Evolutionary conservation across 331 rosid species (phyloP).

Genomic region (Spiraea crenata): DNA sequence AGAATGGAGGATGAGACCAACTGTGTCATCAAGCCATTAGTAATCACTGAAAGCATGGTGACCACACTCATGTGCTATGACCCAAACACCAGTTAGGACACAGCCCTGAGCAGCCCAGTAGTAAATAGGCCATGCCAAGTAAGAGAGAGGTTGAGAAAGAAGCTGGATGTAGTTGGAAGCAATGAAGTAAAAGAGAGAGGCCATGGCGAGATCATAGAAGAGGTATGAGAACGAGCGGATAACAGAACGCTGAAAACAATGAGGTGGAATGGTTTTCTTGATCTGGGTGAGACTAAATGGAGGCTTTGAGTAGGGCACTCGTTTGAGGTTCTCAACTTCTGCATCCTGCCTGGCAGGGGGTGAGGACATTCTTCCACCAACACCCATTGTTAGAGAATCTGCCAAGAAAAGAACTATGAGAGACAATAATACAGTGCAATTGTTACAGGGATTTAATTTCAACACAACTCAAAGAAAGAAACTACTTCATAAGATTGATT

Average conservation of each 20-base stretch:
- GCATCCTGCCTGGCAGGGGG: slow-evolving; percentile 45
- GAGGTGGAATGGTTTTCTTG: slow-evolving; percentile 70
- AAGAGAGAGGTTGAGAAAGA: slow-evolving; percentile 46
- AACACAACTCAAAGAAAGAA: not conserved
- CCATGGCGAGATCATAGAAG: slow-evolving; percentile 39
- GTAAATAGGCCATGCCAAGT: slow-evolving; percentile 63
- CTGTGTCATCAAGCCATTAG: slow-evolving; percentile 53
- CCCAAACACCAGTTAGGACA: slow-evolving; percentile 65
- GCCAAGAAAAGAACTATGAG: slow-evolving; percentile 19
- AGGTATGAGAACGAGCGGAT: slow-evolving; percentile 53
- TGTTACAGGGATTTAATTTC: not conserved
- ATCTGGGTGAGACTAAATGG: slow-evolving; percentile 61
- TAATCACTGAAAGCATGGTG: slow-evolving; percentile 69
- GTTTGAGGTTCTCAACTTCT: slow-evolving; percentile 25
- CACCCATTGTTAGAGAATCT: slow-evolving; percentile 65
- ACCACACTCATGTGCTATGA: slow-evolving; percentile 57
- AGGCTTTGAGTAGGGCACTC: slow-evolving; percentile 56
- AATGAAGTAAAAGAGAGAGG: slow-evolving; percentile 30
- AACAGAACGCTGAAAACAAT: slow-evolving; percentile 69
- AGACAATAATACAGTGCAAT: slow-evolving; percentile 2
- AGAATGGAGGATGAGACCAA: slow-evolving; percentile 63
- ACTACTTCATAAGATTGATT: not conserved
- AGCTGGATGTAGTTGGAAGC: slow-evolving; percentile 47
- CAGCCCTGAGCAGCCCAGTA: slow-evolving; percentile 71
- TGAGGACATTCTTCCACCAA: slow-evolving; percentile 70